These are phyloP conservation scores for Agapanthus africanus DNA, from an alignment of 106 monocot genomes.

Conservation along the genomic window DNA sequence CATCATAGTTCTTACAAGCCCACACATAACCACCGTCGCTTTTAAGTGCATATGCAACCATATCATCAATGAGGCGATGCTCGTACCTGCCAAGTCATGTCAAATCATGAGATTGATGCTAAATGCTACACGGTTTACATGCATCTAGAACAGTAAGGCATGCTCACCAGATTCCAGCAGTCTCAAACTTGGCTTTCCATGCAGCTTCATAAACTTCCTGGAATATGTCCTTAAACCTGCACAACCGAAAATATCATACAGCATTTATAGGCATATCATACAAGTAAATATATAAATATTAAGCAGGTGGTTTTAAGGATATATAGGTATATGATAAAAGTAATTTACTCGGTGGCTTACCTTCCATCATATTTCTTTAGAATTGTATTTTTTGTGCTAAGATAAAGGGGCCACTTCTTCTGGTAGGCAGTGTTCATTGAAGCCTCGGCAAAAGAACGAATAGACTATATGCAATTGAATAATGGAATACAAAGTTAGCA, in stretches of 20 bases:
- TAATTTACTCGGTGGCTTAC: slow-evolving; percentile 11
- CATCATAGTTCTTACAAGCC: slow-evolving; percentile 98
- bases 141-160: background rate
- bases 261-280: too few relatives aligned
- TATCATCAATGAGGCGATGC: slow-evolving; percentile 95
- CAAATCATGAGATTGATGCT: slow-evolving; percentile 4
- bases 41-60: slow-evolving; percentile 98
- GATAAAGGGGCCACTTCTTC: slow-evolving; percentile 96
- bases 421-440: slow-evolving; percentile 87
- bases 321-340: background rate
- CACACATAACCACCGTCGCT: slow-evolving; percentile 94
- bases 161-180: slow-evolving; percentile 78
- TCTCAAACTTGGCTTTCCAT: slow-evolving; percentile 91
- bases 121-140: background rate
- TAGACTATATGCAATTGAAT: slow-evolving; percentile 44
- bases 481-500: background rate
- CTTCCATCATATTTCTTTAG: slow-evolving; percentile 98
- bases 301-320: background rate
- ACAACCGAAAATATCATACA: slow-evolving; percentile 3
- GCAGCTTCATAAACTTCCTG: slow-evolving; percentile 80
- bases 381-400: slow-evolving; percentile 98
- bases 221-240: slow-evolving; percentile 96
- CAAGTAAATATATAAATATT: background rate
- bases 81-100: slow-evolving; percentile 65
- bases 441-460: slow-evolving; percentile 81